Conservation (phyloP, 2,329 filamentous ascomycete species). For the Stachybotrys elegans region DNA sequence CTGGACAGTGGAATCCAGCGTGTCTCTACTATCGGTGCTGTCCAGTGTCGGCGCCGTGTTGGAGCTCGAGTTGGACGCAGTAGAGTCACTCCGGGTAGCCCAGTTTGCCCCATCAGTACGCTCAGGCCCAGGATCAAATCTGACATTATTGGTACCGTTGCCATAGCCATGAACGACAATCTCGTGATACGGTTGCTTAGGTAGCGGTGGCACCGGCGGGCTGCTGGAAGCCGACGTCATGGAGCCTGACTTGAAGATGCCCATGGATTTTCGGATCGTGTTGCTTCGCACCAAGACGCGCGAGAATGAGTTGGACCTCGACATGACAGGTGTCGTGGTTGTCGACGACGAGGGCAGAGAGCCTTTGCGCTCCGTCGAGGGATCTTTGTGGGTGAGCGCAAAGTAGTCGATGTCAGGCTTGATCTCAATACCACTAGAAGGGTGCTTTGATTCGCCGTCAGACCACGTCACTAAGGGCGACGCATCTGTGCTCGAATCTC, state of each 20-base stretch:
- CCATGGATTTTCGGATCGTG: slow-evolving; percentile 28
- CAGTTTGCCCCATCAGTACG: slow-evolving; percentile 8
- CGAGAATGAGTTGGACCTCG: slow-evolving; percentile 23
- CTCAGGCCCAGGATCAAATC: slow-evolving; percentile 11
- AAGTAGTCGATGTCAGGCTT: slow-evolving; percentile 54
- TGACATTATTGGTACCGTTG: slow-evolving; percentile 42
- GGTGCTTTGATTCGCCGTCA: neutral
- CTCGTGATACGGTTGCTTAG: slow-evolving; percentile 36
- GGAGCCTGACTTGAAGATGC: slow-evolving; percentile 20
- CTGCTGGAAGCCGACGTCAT: slow-evolving; percentile 12
- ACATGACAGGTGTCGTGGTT: slow-evolving; percentile 9
- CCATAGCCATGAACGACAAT: slow-evolving; percentile 50
- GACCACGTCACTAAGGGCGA: neutral
- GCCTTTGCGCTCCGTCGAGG: neutral
- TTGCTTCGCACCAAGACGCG: slow-evolving; percentile 24
- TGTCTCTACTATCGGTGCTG: slow-evolving; percentile 22
- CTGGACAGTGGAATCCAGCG: too few relatives aligned
- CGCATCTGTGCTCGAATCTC: neutral
- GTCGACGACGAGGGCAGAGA: neutral
- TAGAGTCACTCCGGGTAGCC: slow-evolving; percentile 19
- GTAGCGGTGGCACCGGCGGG: slow-evolving; percentile 9
- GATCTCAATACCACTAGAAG: slow-evolving; percentile 32
- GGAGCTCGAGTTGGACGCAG: slow-evolving; percentile 16
- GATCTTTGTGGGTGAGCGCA: slow-evolving; percentile 32
- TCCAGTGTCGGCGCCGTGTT: slow-evolving; percentile 19